Base-by-base conservation (phyloP, 2,329 filamentous ascomycete genomes). In the Pezizomycotina sp. region DNA sequence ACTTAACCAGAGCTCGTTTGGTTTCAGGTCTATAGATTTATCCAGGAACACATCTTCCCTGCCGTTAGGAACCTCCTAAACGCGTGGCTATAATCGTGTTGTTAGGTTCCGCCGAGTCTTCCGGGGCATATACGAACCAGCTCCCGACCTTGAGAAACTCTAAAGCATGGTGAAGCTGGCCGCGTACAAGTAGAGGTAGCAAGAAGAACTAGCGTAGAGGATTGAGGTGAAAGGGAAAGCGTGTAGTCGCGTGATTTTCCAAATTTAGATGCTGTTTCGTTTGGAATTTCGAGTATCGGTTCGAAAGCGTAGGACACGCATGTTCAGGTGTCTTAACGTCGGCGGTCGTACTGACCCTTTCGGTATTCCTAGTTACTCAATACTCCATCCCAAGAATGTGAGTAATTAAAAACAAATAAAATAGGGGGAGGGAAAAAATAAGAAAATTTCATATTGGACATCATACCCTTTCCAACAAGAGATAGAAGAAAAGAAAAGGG, bases 71-170 rank as follows among this genome's bases (percentile, higher is more conserved):
- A 95, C 78, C n/a, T n/a, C n/a, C n/a, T n/a, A n/a, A n/a, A n/a
- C n/a, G n/a, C n/a, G n/a, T n/a, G n/a, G n/a, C n/a, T n/a, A n/a
- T n/a, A 38, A 77, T 77, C 33, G 66, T 62, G 22, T 92, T 60
- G 6, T 49, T 50, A 8, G 58, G 50, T 25, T 49, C 52, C 23
- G 53, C 31, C 10, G 51, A 47, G 9, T 49, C 45, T 13, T 49
- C 50, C 6, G 42, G 45, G 19, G 36, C 37, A 53, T 74, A 75
- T 36, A 93, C 71, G 68, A 78, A 93, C 71, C 86, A 95, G 38
- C 79, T 86, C 16, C 86, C 86, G 16, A 95, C 80, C 18, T 86
- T 82, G 44, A 89, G 70, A 50, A 95, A 95, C 54, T 95, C 86
- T 29, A 98, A 68, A 59, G 93, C 84, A 14, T 76, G 71, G 53